Base-by-base conservation (phyloP, 768 basidiomycete species). In the Amyloporia xantha region DNA sequence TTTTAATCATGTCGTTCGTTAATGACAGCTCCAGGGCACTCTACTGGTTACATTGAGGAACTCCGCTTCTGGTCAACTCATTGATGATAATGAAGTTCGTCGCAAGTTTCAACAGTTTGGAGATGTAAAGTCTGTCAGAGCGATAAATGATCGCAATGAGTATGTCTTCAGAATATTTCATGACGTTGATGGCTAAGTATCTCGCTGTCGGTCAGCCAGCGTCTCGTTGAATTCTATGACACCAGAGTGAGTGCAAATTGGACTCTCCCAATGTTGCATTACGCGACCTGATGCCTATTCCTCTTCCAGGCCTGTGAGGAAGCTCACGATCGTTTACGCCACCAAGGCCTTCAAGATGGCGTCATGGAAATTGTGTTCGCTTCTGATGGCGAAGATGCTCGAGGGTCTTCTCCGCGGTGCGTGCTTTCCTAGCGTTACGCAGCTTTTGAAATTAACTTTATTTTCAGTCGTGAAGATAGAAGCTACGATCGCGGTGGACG, bases 191-290 rank as follows among this genome's bases (percentile, higher is more conserved):
- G n/a, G n/a, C n/a, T n/a, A n/a, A n/a, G n/a, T n/a, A n/a, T n/a
- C n/a, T n/a, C n/a, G n/a, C n/a, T n/a, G n/a, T n/a, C n/a, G n/a
- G 30, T n/a, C 51, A 97, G 92, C 57, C 87, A 91, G 58, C 84
- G 89, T 50, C 82, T 89, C 54, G 86, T 98, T n/a, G 93, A 98
- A 62, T 93, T 82, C 61, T 99, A 84, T 62, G 96, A 99, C 62
- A 89, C 79, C 20, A 71, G 91, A 63, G 91, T 88, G 55, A 64
- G 81, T 57, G 3, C 5, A 17, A 2, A 33, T 15, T 33, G 30
- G n/a, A 33, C 30, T 33, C 15, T 33, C 30, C n/a, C n/a, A n/a
- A n/a, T n/a, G n/a, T n/a, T n/a, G 15, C 30, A 40, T n/a, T n/a
- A n/a, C n/a, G n/a, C n/a, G n/a, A n/a, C 26, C 30, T 21, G 48